Percentiles rank a stretch among this genome's conserved stretches.
phyloP scores from a whole-genome alignment of 352 stramenopile genomes.

The Phytophthora melonis region DNA sequence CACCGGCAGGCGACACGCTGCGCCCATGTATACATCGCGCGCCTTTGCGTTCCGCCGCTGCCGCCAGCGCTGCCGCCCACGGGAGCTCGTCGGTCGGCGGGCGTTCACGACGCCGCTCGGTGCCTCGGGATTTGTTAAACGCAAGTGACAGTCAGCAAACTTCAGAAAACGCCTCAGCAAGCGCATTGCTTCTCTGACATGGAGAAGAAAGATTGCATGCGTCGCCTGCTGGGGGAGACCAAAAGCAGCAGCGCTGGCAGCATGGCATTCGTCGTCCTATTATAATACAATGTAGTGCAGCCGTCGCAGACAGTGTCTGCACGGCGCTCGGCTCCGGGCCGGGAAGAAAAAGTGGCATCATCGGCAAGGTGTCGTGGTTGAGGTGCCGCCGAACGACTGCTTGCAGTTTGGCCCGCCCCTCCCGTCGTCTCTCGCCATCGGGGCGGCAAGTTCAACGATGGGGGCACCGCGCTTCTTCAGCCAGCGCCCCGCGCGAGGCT shows the following conservation, averaged over 20 bases:
- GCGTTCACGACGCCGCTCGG: constrained; percentile 10
- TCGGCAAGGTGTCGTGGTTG: constrained; percentile 22
- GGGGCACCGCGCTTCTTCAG: constrained; percentile 28
- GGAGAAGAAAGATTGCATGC: too few relatives aligned
- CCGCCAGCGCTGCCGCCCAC: too few relatives aligned
- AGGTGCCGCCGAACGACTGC: constrained; percentile 20
- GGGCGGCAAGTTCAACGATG: constrained; percentile 39
- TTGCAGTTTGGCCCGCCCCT: constrained; percentile 32
- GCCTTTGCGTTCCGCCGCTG: too few relatives aligned
- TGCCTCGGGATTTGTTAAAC: constrained; percentile 36
- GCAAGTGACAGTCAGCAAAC: constrained; percentile 30
- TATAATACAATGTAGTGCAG: too few relatives aligned
- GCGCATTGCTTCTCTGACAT: neutral
- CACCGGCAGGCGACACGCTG: too few relatives aligned
- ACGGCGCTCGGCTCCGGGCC: neutral
- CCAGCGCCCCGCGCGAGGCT: neutral
- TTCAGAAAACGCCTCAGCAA: constrained; percentile 26
- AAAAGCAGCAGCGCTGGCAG: too few relatives aligned
- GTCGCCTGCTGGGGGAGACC: too few relatives aligned
- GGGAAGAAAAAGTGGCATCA: constrained; percentile 11
- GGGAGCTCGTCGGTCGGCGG: neutral
- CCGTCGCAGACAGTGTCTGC: too few relatives aligned
- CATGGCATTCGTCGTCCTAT: too few relatives aligned
- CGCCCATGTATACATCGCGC: too few relatives aligned
- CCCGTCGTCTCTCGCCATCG: constrained; percentile 21